Conservation (phyloP, 2,329 filamentous ascomycete species). For the Stenocarpella maydis region DNA sequence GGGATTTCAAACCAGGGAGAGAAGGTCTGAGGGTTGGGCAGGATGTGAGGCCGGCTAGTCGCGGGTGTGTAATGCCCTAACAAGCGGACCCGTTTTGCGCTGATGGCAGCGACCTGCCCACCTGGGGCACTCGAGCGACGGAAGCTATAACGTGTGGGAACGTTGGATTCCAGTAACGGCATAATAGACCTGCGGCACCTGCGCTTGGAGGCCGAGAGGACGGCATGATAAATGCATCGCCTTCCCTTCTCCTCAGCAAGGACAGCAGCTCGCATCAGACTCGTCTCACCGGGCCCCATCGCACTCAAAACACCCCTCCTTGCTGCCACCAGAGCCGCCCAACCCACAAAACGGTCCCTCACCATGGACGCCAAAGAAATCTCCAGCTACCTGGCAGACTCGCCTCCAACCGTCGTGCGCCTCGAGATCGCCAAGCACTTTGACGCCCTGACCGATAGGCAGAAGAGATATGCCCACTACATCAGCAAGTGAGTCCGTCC, state of each 20-base stretch:
- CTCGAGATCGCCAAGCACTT: slow-evolving; percentile 95
- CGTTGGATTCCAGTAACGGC: background rate
- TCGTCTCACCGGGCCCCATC: slow-evolving; percentile 28
- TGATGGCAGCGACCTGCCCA: slow-evolving; percentile 29
- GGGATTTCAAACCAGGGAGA: background rate
- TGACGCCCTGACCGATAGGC: slow-evolving; percentile 74
- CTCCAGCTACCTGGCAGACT: slow-evolving; percentile 87
- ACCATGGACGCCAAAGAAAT: slow-evolving; percentile 68
- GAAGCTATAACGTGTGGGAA: slow-evolving; percentile 15
- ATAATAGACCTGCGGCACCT: background rate
- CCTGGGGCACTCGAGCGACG: slow-evolving; percentile 23
- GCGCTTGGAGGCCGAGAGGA: slow-evolving; percentile 10
- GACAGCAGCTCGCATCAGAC: slow-evolving; percentile 32
- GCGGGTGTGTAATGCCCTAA: slow-evolving; percentile 31
- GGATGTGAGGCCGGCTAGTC: background rate
- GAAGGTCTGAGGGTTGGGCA: background rate
- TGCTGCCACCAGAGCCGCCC: background rate
- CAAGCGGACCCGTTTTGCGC: slow-evolving; percentile 27
- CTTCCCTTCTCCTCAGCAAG: slow-evolving; percentile 29
- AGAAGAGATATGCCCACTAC: slow-evolving; percentile 92
- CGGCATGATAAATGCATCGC: slow-evolving; percentile 33
- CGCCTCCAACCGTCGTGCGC: slow-evolving; percentile 85
- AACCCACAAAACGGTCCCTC: slow-evolving; percentile 38
- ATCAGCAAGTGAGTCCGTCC: slow-evolving; percentile 75
- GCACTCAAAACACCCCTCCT: background rate